phyloP scores from a whole-genome alignment of 1,139 yeast genomes.

The Yamadazyma triangularis region DNA sequence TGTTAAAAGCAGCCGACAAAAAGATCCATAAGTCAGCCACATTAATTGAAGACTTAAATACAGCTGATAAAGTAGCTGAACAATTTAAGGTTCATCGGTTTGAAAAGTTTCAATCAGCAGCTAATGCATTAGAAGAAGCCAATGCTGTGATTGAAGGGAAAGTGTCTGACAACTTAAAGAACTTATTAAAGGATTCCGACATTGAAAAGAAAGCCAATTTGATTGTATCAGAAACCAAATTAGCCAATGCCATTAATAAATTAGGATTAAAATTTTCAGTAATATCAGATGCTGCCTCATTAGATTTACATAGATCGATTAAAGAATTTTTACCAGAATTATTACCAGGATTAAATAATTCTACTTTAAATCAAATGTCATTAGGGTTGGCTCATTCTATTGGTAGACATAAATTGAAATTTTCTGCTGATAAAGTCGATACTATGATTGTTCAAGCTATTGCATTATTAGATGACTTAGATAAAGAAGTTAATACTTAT shows the following conservation, averaged over 20 bases:
- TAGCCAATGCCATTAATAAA: conserved; percentile 95
- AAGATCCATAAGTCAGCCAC: conserved; percentile 85
- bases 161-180: conserved; percentile 80
- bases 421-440: conserved; percentile 96
- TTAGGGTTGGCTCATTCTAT: conserved; percentile 96
- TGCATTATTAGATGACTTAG: conserved; percentile 92
- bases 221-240: conserved; percentile 90
- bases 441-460: conserved; percentile 99
- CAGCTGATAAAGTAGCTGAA: conserved; percentile 74
- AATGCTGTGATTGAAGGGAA: conserved; percentile 89
- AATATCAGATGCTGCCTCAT: conserved; percentile 90
- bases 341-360: conserved; percentile 86
- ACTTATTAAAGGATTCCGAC: conserved; percentile 73
- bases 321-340: conserved; percentile 91
- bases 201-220: conserved; percentile 86
- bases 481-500: conserved; percentile 94
- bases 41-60: conserved; percentile 71
- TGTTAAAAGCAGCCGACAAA: conserved; percentile 95
- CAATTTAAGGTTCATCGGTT: conserved; percentile 91
- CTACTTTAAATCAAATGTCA: conserved; percentile 88
- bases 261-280: conserved; percentile 84
- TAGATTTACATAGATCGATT: conserved; percentile 92
- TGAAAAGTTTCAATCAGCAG: conserved; percentile 91
- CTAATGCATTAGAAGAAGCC: conserved; percentile 94
- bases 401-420: conserved; percentile 96